Base-by-base conservation (phyloP, 225 moss, liverwort and hornwort species). In the Straminergon stramineum region DNA sequence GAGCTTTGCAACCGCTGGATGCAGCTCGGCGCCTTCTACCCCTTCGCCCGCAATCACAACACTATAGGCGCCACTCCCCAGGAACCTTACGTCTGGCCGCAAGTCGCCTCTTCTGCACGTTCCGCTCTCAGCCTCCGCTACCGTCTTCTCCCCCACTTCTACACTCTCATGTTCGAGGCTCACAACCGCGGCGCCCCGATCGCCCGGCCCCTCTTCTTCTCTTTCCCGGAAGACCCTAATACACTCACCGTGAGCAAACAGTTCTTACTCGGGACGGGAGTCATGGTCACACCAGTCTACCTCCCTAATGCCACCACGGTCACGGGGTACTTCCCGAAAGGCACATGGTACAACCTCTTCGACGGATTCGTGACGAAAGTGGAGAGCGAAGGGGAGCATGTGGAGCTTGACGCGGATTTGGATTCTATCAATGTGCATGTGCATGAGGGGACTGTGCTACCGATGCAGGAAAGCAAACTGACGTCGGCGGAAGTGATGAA, bases 1-100 rank as follows among this genome's bases (percentile, higher is more conserved):
- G 96, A 98, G 91, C 94, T 98, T 28, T 98, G 97, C 90, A 90
- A 92, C 66, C 90, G 96, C 53, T 98, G 97, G 97, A 96, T 98
- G 87, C 92, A 98, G 78, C 91, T 96, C 3, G 97, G 97, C 6
- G 97, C 97, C 21, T 98, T 98, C 87, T 98, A 98, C 87, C 97
- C 97, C 1, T 98, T 98, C 93, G 88, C 96, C 23, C 90, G 97
- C 57, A 94, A 95, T 81, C 97, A 98, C 74, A 94, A 89, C 70
- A 88, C 84, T 12, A 7, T 95, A 4, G 84, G 89, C 17, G 71
- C 91, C 30, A 71, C 55, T 6, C 39, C 84, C 0, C 96, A 98
- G 88, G 97, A 98, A 91, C 95, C 96, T 10, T 98, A 96, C 74
- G 11, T 93, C 31, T 98, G 97, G 97, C 93, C 95, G 9, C 89